Evolutionary conservation across 257 asterid species (phyloP).

Genomic region (Rauvolfia tetraphylla): DNA sequence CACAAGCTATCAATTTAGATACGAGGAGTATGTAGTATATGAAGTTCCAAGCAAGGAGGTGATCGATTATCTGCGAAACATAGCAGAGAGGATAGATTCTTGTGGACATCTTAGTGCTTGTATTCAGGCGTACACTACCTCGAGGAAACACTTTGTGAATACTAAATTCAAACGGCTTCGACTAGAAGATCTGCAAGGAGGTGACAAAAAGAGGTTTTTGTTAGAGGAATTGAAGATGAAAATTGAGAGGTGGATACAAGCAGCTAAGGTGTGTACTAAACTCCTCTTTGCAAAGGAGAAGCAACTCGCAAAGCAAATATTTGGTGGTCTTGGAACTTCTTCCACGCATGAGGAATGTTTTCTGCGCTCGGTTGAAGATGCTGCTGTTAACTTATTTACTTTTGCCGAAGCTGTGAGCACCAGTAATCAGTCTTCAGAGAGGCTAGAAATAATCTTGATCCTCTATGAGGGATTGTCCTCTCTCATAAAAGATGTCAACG

Average conservation of each 20-base stretch:
- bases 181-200: slow-evolving; percentile 49
- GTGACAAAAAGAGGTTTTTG: slow-evolving; percentile 46
- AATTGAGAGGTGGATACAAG: slow-evolving; percentile 76
- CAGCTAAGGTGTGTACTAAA: slow-evolving; percentile 59
- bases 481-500: slow-evolving; percentile 8
- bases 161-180: slow-evolving; percentile 27
- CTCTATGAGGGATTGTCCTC: slow-evolving; percentile 11
- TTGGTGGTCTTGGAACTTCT: slow-evolving; percentile 44
- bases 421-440: slow-evolving; percentile 62
- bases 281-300: slow-evolving; percentile 68
- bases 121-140: slow-evolving; percentile 64
- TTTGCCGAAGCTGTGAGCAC: slow-evolving; percentile 77
- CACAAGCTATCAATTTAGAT: slow-evolving; percentile 20
- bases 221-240: slow-evolving; percentile 63
- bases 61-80: slow-evolving; percentile 42
- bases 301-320: slow-evolving; percentile 62
- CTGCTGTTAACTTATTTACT: slow-evolving; percentile 61
- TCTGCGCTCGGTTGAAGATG: slow-evolving; percentile 58
- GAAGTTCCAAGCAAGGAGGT: slow-evolving; percentile 16
- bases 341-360: slow-evolving; percentile 38
- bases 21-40: slow-evolving; percentile 15
- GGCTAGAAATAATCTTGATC: slow-evolving; percentile 25
- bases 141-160: slow-evolving; percentile 14
- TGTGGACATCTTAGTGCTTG: slow-evolving; percentile 62
- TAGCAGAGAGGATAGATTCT: slow-evolving; percentile 64